These are phyloP conservation scores for Saccharomycopsis fermentans DNA, from an alignment of 805 yeast genomes.

Conservation along the genomic window DNA sequence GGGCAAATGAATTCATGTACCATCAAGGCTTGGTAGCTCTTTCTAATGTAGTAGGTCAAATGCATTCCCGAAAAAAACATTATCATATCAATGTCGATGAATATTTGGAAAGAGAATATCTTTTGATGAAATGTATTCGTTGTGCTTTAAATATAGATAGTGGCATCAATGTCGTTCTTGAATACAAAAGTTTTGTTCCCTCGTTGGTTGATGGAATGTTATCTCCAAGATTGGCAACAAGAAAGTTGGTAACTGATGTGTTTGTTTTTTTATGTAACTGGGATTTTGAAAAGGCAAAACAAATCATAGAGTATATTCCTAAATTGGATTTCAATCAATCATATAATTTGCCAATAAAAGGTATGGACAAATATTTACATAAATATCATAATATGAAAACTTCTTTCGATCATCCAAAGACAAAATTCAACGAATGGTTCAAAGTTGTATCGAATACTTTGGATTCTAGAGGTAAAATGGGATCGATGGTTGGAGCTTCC, in stretches of 20 bases:
- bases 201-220: constrained; percentile 64
- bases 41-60: constrained; percentile 41
- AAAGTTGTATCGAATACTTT: constrained; percentile 52
- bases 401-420: neutral
- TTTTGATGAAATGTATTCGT: constrained; percentile 67
- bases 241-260: constrained; percentile 74
- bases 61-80: constrained; percentile 20
- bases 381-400: neutral
- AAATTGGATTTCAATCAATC: constrained; percentile 23
- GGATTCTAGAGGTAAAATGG: constrained; percentile 82
- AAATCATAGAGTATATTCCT: constrained; percentile 42
- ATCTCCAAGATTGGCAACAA: constrained; percentile 65
- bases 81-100: constrained; percentile 25
- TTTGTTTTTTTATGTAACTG: constrained; percentile 45
- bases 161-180: constrained; percentile 49
- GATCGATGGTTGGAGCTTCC: constrained; percentile 86
- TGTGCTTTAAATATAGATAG: constrained; percentile 56
- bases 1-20: constrained; percentile 74
- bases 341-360: constrained; percentile 7
- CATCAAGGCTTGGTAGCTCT: constrained; percentile 76
- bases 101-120: constrained; percentile 58
- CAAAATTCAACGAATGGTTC: constrained; percentile 44
- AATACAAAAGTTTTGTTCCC: constrained; percentile 37
- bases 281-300: constrained; percentile 37
- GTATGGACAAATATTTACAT: constrained; percentile 11